Percentiles rank a stretch among this genome's conserved stretches.
These are phyloP conservation scores for Furcasterigmium furcatum DNA, from an alignment of 2,329 filamentous ascomycete genomes.

Conservation along the genomic window DNA sequence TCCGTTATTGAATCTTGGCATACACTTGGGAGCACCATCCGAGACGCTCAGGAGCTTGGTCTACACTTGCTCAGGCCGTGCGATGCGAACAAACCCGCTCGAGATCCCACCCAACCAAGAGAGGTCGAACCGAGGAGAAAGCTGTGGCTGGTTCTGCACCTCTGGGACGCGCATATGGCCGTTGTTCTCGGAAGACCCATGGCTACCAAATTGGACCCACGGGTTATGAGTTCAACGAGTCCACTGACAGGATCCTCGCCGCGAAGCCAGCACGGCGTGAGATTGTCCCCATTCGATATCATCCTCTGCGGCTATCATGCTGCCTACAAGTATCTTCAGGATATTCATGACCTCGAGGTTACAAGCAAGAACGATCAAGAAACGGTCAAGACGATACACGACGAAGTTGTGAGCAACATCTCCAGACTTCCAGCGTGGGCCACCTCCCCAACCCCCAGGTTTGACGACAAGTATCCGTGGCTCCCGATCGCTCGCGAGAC, in stretches of 20 bases:
- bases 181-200: constrained; percentile 9
- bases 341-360: constrained; percentile 5
- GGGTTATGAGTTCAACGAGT: not conserved
- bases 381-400: constrained; percentile 5
- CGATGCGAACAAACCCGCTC: not conserved
- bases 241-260: not conserved
- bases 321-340: constrained; percentile 6
- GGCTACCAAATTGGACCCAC: constrained; percentile 3
- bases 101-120: not conserved
- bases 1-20: constrained; percentile 8
- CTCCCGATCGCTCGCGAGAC: constrained; percentile 6
- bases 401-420: constrained; percentile 5
- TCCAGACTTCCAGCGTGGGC: constrained; percentile 5
- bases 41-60: constrained; percentile 10
- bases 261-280: not conserved
- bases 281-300: constrained; percentile 2
- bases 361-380: not conserved
- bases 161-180: constrained; percentile 10
- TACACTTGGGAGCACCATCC: constrained; percentile 6
- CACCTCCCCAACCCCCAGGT: not conserved
- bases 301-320: constrained; percentile 8
- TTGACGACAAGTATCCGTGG: constrained; percentile 1
- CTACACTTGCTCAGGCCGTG: constrained; percentile 2
- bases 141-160: constrained; percentile 7
- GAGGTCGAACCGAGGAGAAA: constrained; percentile 2